Evolutionary conservation across 257 asterid species (phyloP).

Genomic region (Primulina huaijiensis): DNA sequence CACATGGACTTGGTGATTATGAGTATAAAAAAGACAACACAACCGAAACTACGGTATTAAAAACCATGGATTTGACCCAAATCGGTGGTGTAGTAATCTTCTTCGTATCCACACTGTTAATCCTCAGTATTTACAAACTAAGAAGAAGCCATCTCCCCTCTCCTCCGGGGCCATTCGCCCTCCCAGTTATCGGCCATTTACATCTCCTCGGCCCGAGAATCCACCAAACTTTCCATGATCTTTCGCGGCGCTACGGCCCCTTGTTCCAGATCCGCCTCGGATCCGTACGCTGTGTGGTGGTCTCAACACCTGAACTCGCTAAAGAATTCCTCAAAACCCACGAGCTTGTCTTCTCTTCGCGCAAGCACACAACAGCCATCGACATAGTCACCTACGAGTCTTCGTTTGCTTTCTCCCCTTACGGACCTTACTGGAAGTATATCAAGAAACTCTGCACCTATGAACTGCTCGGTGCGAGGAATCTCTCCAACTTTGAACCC

Average conservation of each 20-base stretch:
- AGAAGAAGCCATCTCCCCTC: constrained; percentile 20
- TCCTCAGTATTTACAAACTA: background rate
- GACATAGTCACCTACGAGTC: constrained; percentile 50
- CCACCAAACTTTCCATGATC: constrained; percentile 47
- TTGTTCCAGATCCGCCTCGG: constrained; percentile 45
- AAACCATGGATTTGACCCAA: background rate
- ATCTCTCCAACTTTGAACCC: constrained; percentile 43
- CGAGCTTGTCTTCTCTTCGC: constrained; percentile 50
- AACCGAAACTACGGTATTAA: too few species aligned
- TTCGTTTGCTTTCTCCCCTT: constrained; percentile 65
- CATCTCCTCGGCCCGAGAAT: constrained; percentile 57
- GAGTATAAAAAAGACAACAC: too few species aligned
- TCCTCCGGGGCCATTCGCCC: constrained; percentile 49
- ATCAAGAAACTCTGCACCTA: constrained; percentile 46
- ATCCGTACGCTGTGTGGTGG: constrained; percentile 42
- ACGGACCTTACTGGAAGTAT: constrained; percentile 59
- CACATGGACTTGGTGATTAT: too few species aligned
- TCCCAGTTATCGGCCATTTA: constrained; percentile 60
- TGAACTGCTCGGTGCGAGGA: constrained; percentile 46
- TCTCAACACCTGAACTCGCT: constrained; percentile 47
- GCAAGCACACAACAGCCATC: constrained; percentile 47
- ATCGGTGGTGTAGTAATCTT: constrained; percentile 24
- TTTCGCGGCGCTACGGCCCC: constrained; percentile 41
- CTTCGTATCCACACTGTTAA: constrained; percentile 32
- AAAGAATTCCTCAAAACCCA: constrained; percentile 45